Conservation (phyloP, 306 rosid species). For the Inga leiocalycina region DNA sequence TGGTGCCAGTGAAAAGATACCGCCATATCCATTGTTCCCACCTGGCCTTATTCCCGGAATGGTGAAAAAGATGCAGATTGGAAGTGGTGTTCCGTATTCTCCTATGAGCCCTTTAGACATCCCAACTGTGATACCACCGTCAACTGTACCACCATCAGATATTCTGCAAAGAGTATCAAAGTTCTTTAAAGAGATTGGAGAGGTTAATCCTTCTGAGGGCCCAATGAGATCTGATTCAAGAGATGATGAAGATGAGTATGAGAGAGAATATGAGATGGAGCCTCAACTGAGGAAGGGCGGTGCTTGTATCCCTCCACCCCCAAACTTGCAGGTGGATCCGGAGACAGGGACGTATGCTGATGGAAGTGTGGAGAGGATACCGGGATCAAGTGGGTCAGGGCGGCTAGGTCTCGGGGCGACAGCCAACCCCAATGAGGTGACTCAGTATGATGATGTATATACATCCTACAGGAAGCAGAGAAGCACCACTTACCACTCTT, state of each 20-base stretch:
- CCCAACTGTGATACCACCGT: slow-evolving; percentile 87
- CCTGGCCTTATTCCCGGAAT: slow-evolving; percentile 98
- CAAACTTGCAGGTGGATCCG: slow-evolving; percentile 88
- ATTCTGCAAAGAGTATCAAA: slow-evolving; percentile 87
- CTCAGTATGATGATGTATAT: slow-evolving; percentile 96
- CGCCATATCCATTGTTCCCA: slow-evolving; percentile 93
- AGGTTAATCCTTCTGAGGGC: slow-evolving; percentile 91
- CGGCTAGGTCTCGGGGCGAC: slow-evolving; percentile 93
- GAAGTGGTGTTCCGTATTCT: slow-evolving; percentile 97
- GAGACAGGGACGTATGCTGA: slow-evolving; percentile 86
- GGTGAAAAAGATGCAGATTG: slow-evolving; percentile 99
- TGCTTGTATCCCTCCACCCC: slow-evolving; percentile 97
- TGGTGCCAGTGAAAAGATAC: slow-evolving; percentile 62
- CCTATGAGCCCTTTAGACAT: slow-evolving; percentile 92
- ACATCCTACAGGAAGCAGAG: slow-evolving; percentile 95
- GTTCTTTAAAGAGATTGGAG: slow-evolving; percentile 93
- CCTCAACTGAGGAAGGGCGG: slow-evolving; percentile 75
- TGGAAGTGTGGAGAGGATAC: slow-evolving; percentile 80
- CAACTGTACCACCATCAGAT: slow-evolving; percentile 88
- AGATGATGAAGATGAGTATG: slow-evolving; percentile 69
- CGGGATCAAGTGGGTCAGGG: slow-evolving; percentile 68
- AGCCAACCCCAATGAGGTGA: slow-evolving; percentile 80
- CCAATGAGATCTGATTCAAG: slow-evolving; percentile 72
- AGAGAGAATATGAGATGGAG: slow-evolving; percentile 46
- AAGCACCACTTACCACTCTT: slow-evolving; percentile 91